Conservation (phyloP, 2,329 filamentous ascomycete genomes). For the Onygena corvina region DNA sequence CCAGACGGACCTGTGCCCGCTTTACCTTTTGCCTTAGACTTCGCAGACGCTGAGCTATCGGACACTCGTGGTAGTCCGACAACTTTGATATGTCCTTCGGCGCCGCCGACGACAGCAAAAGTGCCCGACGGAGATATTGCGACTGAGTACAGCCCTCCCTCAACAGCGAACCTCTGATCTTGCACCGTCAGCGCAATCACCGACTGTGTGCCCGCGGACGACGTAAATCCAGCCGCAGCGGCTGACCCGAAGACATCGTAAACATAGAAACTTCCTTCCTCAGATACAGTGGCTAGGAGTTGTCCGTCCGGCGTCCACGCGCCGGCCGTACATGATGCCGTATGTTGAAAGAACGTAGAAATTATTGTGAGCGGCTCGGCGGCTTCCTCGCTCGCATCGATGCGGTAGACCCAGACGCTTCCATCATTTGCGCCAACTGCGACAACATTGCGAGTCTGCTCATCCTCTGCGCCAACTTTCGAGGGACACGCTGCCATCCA, state of each 20-base stretch:
- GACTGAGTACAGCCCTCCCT: constrained; percentile 81
- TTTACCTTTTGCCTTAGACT: constrained; percentile 41
- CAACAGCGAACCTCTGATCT: constrained; percentile 83
- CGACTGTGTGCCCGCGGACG: constrained; percentile 46
- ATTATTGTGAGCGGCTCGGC: constrained; percentile 61
- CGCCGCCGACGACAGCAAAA: constrained; percentile 76
- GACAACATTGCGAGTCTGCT: constrained; percentile 59
- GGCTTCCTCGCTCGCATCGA: constrained; percentile 51
- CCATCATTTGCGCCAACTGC: constrained; percentile 84
- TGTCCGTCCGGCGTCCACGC: constrained; percentile 81
- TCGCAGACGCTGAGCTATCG: constrained; percentile 35
- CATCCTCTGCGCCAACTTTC: constrained; percentile 22
- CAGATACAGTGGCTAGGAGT: constrained; percentile 74
- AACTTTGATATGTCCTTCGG: constrained; percentile 72
- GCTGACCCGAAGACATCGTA: constrained; percentile 83
- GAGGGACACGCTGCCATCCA: constrained; percentile 71
- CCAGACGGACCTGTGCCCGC: constrained; percentile 34
- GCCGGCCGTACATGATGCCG: constrained; percentile 72
- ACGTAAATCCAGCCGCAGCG: constrained; percentile 49
- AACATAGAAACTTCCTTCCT: constrained; percentile 79
- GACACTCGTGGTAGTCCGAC: constrained; percentile 63
- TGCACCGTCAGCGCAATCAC: constrained; percentile 64
- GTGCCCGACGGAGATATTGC: constrained; percentile 68
- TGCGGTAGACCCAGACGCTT: constrained; percentile 89
- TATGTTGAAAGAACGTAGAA: constrained; percentile 87